These are phyloP conservation scores for Westerdykella ornata DNA, from an alignment of 2,329 filamentous ascomycete species.

Conservation along the genomic window DNA sequence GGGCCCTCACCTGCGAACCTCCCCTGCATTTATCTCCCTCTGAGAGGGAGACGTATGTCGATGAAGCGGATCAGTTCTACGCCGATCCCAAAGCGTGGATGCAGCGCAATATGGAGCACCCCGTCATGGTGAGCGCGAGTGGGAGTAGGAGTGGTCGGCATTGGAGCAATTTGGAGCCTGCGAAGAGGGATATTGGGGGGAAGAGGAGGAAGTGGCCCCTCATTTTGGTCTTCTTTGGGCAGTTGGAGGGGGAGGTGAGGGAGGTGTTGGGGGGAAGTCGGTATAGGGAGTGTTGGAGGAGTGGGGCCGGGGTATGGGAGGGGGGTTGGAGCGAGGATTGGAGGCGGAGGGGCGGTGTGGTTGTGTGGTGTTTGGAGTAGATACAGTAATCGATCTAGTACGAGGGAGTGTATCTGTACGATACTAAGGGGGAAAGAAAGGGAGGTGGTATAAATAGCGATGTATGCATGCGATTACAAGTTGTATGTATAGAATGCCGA, in stretches of 20 bases:
- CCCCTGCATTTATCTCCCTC: slow-evolving; percentile 61
- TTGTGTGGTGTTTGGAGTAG: slow-evolving; percentile 49
- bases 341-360: slow-evolving; percentile 54
- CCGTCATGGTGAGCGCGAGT: slow-evolving; percentile 15
- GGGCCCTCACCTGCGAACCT: slow-evolving; percentile 85
- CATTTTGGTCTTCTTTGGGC: slow-evolving; percentile 51
- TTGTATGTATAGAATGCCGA: no score
- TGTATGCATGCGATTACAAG: no score
- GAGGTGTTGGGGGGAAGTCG: slow-evolving; percentile 39
- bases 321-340: slow-evolving; percentile 55
- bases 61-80: slow-evolving; percentile 92
- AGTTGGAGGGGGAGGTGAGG: slow-evolving; percentile 48
- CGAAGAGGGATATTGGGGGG: slow-evolving; percentile 6
- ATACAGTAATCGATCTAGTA: no score
- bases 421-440: no score
- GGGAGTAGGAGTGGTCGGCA: slow-evolving; percentile 20
- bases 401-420: no score
- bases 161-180: slow-evolving; percentile 19
- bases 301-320: slow-evolving; percentile 45
- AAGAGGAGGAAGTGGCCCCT: slow-evolving; percentile 38
- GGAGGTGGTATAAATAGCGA: no score
- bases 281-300: slow-evolving; percentile 54
- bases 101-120: slow-evolving; percentile 37
- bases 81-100: slow-evolving; percentile 44
- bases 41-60: slow-evolving; percentile 64